Evolutionary conservation across 1,284 basidiomycete species (phyloP).

Genomic region (Gomphus bonarii): DNA sequence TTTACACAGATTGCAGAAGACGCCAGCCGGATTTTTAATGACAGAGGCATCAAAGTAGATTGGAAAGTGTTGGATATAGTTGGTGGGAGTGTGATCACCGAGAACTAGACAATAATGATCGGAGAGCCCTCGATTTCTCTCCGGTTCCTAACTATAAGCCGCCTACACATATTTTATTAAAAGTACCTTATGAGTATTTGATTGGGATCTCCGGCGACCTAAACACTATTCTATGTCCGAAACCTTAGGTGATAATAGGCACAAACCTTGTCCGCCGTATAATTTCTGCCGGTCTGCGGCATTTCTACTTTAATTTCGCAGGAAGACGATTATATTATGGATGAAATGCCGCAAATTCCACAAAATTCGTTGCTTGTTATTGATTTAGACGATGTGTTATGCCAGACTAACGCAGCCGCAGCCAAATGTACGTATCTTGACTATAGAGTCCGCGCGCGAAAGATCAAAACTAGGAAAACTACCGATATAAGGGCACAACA

Average conservation of each 20-base stretch:
- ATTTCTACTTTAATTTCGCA: too few species aligned
- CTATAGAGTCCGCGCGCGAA: neutral
- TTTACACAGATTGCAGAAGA: conserved; percentile 79
- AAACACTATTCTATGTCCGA: too few species aligned
- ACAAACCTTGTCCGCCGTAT: too few species aligned
- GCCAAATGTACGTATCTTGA: conserved; percentile 44
- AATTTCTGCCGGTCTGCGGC: too few species aligned
- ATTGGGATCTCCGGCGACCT: too few species aligned
- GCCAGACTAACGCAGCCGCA: conserved; percentile 56
- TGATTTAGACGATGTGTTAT: conserved; percentile 71
- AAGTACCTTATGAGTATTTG: neutral
- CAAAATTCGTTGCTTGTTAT: conserved; percentile 47
- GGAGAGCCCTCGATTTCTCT: neutral
- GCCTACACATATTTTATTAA: neutral
- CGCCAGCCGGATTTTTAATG: conserved; percentile 65
- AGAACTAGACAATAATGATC: neutral
- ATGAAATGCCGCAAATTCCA: too few species aligned
- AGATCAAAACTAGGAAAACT: neutral
- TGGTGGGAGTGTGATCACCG: conserved; percentile 32
- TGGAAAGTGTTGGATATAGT: conserved; percentile 67
- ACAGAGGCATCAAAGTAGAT: conserved; percentile 69
- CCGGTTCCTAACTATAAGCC: neutral
- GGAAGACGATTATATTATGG: neutral
- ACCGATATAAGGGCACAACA: conserved; percentile 56
- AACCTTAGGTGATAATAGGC: too few species aligned